These are phyloP conservation scores for Ustilago crameri DNA, from an alignment of 1,284 basidiomycete genomes.

Conservation along the genomic window DNA sequence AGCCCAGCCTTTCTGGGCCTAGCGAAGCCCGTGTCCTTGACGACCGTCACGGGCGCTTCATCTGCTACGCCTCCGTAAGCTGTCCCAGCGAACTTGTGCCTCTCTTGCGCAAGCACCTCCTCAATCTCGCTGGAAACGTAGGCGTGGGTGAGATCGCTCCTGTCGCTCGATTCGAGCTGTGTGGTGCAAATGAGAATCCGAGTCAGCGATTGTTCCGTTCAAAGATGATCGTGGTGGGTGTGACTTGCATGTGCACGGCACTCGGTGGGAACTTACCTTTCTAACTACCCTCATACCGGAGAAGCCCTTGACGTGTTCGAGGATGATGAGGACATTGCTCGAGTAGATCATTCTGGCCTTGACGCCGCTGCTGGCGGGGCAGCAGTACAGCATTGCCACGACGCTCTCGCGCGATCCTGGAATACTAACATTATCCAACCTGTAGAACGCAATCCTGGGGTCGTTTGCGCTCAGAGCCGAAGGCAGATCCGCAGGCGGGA, in stretches of 20 bases:
- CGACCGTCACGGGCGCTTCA: constrained; percentile 16
- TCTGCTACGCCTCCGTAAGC: constrained; percentile 6
- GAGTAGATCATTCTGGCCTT: constrained; percentile 59
- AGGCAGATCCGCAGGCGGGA: constrained; percentile 39
- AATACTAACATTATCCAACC: constrained; percentile 30
- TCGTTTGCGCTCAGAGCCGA: constrained; percentile 30
- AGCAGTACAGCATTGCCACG: constrained; percentile 59
- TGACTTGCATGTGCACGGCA: no score
- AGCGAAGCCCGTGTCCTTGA: constrained; percentile 25
- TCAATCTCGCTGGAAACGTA: constrained; percentile 35
- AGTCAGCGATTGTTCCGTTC: neutral
- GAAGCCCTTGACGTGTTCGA: constrained; percentile 49
- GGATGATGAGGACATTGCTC: constrained; percentile 46
- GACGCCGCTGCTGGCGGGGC: constrained; percentile 50
- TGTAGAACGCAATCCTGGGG: constrained; percentile 53
- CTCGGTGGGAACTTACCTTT: constrained; percentile 32
- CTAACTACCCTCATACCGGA: constrained; percentile 51
- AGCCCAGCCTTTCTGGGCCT: constrained; percentile 40
- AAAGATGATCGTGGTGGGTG: no score
- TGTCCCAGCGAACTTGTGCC: constrained; percentile 40
- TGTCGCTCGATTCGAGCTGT: constrained; percentile 43
- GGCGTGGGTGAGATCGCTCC: constrained; percentile 30
- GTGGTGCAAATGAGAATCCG: neutral
- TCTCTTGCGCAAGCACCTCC: constrained; percentile 30
- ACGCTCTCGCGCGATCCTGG: constrained; percentile 39